A percentile compares a stretch with the other conserved stretches of the same genome.
Conservation (phyloP, 176 grass and related monocot genomes). For the Sorghum bicolor region DNA sequence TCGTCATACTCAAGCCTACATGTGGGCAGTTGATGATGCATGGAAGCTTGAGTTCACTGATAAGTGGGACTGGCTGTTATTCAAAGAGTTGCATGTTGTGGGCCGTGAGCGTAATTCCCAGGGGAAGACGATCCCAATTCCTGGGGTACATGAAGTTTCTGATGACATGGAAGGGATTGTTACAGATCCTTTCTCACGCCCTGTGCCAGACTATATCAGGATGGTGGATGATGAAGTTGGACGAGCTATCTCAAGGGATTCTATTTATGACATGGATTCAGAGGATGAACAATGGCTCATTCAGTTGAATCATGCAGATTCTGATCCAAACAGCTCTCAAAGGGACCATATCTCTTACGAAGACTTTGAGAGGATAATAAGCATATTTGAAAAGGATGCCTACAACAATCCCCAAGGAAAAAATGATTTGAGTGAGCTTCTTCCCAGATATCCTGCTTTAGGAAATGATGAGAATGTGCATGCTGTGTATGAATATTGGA, state of each 20-base stretch:
- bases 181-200: constrained; percentile 56
- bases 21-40: constrained; percentile 78
- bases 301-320: constrained; percentile 34
- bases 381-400: constrained; percentile 73
- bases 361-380: constrained; percentile 80
- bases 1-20: constrained; percentile 80
- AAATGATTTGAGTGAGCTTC: constrained; percentile 41
- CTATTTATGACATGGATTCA: constrained; percentile 85
- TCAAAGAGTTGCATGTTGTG: constrained; percentile 81
- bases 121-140: constrained; percentile 60
- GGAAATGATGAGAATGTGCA: constrained; percentile 40
- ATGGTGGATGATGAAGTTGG: constrained; percentile 65
- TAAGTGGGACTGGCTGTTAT: constrained; percentile 87
- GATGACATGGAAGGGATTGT: constrained; percentile 32
- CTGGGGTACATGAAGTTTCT: constrained; percentile 55
- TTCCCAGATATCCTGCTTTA: constrained; percentile 54
- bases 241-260: constrained; percentile 45
- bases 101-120: constrained; percentile 60
- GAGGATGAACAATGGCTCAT: constrained; percentile 77
- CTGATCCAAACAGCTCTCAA: constrained; percentile 31
- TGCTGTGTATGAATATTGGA: constrained; percentile 70
- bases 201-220: constrained; percentile 59
- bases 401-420: constrained; percentile 52
- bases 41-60: constrained; percentile 87
- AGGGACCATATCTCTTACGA: constrained; percentile 39